These are phyloP conservation scores for Periconia sp. DNA, from an alignment of 2,329 filamentous ascomycete genomes.

Conservation along the genomic window DNA sequence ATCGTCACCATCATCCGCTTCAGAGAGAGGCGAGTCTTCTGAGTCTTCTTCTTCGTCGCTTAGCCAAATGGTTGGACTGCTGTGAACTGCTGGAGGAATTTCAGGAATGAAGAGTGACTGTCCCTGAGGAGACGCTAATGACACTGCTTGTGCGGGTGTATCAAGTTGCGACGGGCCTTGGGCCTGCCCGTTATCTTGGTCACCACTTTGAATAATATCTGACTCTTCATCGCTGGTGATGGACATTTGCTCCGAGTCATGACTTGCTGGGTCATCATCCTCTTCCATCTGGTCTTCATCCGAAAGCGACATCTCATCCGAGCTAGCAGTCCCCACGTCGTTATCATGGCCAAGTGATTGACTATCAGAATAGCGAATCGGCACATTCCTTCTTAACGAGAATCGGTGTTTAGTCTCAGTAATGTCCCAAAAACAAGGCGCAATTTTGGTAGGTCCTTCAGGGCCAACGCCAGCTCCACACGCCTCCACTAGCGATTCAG, in stretches of 20 bases:
- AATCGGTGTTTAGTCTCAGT: background rate
- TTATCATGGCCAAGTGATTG: too few relatives aligned
- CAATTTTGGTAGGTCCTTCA: background rate
- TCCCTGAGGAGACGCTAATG: too few relatives aligned
- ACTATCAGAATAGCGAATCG: too few relatives aligned
- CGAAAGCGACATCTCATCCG: background rate
- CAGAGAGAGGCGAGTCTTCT: too few relatives aligned
- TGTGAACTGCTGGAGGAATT: too few relatives aligned
- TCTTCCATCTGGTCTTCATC: conserved; percentile 2
- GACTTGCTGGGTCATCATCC: background rate
- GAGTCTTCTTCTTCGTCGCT: too few relatives aligned
- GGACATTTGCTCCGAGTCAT: conserved; percentile 7
- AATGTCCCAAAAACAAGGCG: conserved; percentile 17
- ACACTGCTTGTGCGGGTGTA: too few relatives aligned
- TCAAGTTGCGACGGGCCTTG: too few relatives aligned
- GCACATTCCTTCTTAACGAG: background rate
- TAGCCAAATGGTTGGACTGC: too few relatives aligned
- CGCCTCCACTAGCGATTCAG: conserved; percentile 11
- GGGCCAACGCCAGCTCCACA: conserved; percentile 7
- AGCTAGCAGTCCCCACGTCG: background rate
- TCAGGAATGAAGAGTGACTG: too few relatives aligned
- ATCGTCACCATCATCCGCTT: too few relatives aligned
- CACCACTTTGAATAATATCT: background rate
- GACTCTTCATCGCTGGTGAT: background rate
- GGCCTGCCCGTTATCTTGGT: background rate